Conservation (phyloP, 1,139 yeast genomes). For the Candida sp. region DNA sequence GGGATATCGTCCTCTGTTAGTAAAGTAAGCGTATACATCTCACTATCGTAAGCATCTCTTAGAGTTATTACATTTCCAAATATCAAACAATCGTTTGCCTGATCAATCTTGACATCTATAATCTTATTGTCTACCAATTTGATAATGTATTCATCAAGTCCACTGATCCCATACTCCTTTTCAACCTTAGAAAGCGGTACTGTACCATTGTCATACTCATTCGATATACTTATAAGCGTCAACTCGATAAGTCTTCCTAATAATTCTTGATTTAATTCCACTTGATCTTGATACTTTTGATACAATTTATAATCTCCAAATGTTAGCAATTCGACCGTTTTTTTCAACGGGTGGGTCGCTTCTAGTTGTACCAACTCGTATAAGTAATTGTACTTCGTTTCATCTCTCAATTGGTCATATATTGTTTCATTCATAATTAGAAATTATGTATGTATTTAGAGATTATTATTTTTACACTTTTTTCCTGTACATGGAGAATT, state of each 20-base stretch:
- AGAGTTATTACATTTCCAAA: constrained; percentile 15
- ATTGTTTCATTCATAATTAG: neutral
- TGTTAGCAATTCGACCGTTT: constrained; percentile 31
- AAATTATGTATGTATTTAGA: too few species aligned
- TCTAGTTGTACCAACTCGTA: constrained; percentile 6
- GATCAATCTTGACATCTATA: constrained; percentile 27
- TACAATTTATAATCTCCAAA: constrained; percentile 32
- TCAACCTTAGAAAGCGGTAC: constrained; percentile 13
- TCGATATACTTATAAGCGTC: constrained; percentile 22
- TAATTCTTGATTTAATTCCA: constrained; percentile 12
- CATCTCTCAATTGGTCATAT: neutral
- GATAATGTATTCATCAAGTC: constrained; percentile 14
- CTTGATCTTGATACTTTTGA: constrained; percentile 12
- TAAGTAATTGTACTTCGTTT: constrained; percentile 6
- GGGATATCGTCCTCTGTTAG: constrained; percentile 18
- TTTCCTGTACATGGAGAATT: neutral
- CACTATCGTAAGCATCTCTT: constrained; percentile 30
- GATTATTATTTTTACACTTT: neutral
- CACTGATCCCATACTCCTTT: constrained; percentile 14
- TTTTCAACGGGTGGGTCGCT: constrained; percentile 12
- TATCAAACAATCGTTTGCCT: constrained; percentile 14
- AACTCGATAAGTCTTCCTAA: constrained; percentile 24
- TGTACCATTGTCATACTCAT: constrained; percentile 20
- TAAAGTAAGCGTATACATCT: constrained; percentile 16
- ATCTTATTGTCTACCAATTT: constrained; percentile 24